phyloP scores from a whole-genome alignment of 208 protist genomes.

The Wallacemonas sp. region DNA sequence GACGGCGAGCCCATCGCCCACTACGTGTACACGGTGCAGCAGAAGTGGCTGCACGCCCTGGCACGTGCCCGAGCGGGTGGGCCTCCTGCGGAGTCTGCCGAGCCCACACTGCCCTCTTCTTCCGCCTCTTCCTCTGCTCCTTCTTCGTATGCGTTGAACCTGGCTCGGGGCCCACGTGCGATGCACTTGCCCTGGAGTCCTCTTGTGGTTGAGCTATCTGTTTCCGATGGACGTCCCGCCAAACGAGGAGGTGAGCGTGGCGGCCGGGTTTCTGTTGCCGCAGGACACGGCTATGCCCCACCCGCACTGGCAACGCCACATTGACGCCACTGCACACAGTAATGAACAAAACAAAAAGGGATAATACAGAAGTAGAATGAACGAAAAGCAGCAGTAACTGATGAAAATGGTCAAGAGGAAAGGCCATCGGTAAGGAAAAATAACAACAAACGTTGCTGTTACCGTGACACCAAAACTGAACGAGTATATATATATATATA shows the following conservation, averaged over 20 bases:
- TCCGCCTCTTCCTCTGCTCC: not conserved
- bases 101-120: not conserved
- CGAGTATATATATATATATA: too few relatives aligned
- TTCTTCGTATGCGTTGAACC: not conserved
- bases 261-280: not conserved
- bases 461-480: too few relatives aligned
- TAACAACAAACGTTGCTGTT: too few relatives aligned
- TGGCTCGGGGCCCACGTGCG: not conserved
- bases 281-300: too few relatives aligned
- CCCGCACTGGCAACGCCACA: not conserved
- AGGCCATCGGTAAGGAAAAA: too few relatives aligned
- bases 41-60: conserved; percentile 51
- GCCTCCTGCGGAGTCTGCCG: too few relatives aligned
- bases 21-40: conserved; percentile 67
- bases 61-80: conserved; percentile 20
- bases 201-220: conserved; percentile 27
- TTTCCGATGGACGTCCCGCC: not conserved
- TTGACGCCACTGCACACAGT: not conserved
- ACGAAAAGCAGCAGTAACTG: too few relatives aligned
- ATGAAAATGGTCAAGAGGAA: too few relatives aligned
- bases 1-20: conserved; percentile 35
- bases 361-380: too few relatives aligned
- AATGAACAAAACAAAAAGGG: not conserved
- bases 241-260: not conserved
- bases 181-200: conserved; percentile 20